Evolutionary conservation across 441 rosid genomes (phyloP), one percentile per base, ranked within the genome.

Genomic region (Syzygium malaccense): DNA sequence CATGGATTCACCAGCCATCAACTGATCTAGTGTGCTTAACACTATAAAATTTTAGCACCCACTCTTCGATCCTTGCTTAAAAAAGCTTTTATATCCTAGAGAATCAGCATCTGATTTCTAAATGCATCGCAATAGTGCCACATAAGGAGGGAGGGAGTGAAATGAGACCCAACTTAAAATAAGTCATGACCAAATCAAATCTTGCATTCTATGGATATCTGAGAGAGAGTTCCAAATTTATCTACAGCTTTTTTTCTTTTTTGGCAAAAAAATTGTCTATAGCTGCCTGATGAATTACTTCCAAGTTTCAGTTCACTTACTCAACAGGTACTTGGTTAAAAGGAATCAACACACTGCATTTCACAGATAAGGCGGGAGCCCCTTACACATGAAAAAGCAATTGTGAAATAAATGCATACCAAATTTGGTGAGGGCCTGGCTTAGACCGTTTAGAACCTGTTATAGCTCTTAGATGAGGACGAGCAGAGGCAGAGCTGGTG

Each of bases 391-490:
- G 32, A 84, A 20, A 89, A 87, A 89, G 86, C 55, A 94, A 88
- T 86, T 41, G 49, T 87, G 89, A 92, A 66, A 89, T 88, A 89
- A 88, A 83, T 86, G 57, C 93, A 71, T 95, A 91, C 99, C 99
- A 98, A 89, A 98, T 95, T 92, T 96, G 96, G 68, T 88, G 96
- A 92, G 97, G 94, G 84, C 95, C 98, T 87, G 95, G 91, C 91
- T 95, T 97, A 89, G 95, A 91, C 91, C 99, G 99, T 90, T 98
- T 97, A 87, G 96, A 94, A 90, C 98, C 95, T 89, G 99, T 97
- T 92, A 98, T 93, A 62, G 99, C 97, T 92, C 93, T 95, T 92
- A 98, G 91, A 91, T 98, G 99, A 89, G 96, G 91, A 89, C 92
- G 95, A 87, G 97, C 95, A 87, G 98, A 96, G 80, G 94, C 95